phyloP scores from a whole-genome alignment of 352 stramenopile genomes.

The Peronospora tabacina region DNA sequence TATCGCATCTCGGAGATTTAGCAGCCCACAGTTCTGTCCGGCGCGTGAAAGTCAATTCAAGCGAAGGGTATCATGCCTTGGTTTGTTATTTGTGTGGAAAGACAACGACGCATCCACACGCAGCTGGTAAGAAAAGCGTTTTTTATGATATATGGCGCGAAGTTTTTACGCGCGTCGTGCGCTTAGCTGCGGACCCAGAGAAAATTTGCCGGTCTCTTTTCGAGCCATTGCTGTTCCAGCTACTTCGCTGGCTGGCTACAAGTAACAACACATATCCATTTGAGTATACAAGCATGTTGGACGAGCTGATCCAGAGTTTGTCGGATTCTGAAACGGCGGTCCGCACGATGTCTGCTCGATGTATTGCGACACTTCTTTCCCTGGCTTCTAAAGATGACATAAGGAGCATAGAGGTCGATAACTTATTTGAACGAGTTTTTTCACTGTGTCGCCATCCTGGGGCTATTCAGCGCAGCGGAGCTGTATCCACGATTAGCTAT shows the following conservation, averaged over 20 bases:
- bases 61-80: conserved; percentile 65
- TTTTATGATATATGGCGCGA: conserved; percentile 53
- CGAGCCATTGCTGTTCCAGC: conserved; percentile 62
- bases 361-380: conserved; percentile 48
- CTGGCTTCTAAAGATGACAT: conserved; percentile 33
- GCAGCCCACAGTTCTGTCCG: conserved; percentile 47
- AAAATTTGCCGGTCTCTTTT: conserved; percentile 69
- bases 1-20: conserved; percentile 44
- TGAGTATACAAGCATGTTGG: conserved; percentile 55
- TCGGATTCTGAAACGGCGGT: conserved; percentile 43
- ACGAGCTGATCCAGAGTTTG: conserved; percentile 48
- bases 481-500: conserved; percentile 54
- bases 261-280: conserved; percentile 53
- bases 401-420: conserved; percentile 25
- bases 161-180: conserved; percentile 45
- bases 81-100: conserved; percentile 63
- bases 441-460: conserved; percentile 60
- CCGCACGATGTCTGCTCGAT: conserved; percentile 54
- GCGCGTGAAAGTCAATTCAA: conserved; percentile 47
- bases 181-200: conserved; percentile 55
- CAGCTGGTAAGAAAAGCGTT: conserved; percentile 47
- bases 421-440: conserved; percentile 68
- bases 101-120: conserved; percentile 56
- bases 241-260: conserved; percentile 58
- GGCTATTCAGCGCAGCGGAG: conserved; percentile 51